Conservation (phyloP, 306 rosid genomes). For the Quillaja saponaria region DNA sequence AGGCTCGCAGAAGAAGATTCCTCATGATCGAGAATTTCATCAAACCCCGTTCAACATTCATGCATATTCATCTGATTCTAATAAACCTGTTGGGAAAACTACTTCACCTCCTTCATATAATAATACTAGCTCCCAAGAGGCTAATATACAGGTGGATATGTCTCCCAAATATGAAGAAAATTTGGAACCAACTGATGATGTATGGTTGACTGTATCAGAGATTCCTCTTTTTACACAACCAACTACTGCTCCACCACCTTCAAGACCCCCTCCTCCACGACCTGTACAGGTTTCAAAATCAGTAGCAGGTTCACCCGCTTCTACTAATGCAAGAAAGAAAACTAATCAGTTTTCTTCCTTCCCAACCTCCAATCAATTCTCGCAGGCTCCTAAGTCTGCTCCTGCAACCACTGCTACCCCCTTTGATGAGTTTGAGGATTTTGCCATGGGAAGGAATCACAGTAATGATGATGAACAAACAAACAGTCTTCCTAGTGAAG, state of each 20-base stretch:
- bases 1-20: conserved; percentile 53
- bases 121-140: conserved; percentile 42
- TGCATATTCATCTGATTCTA: conserved; percentile 56
- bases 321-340: conserved; percentile 59
- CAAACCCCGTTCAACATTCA: conserved; percentile 62
- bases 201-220: conserved; percentile 94
- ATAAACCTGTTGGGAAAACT: conserved; percentile 56
- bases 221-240: conserved; percentile 91
- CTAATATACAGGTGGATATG: conserved; percentile 48
- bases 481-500: conserved; percentile 69
- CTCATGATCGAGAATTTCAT: conserved; percentile 56
- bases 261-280: conserved; percentile 97
- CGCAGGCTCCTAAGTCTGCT: conserved; percentile 56
- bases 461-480: conserved; percentile 53
- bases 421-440: conserved; percentile 76
- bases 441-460: conserved; percentile 58
- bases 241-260: conserved; percentile 96
- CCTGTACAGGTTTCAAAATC: conserved; percentile 68
- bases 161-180: conserved; percentile 68
- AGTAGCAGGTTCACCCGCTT: conserved; percentile 45
- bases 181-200: conserved; percentile 57
- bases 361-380: conserved; percentile 51
- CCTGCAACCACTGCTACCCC: conserved; percentile 55
- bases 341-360: conserved; percentile 58
- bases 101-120: conserved; percentile 67